A percentile compares a stretch with the other conserved stretches of the same genome.
These are phyloP conservation scores for Ricinus communis DNA, from an alignment of 345 rosid genomes.

Conservation along the genomic window DNA sequence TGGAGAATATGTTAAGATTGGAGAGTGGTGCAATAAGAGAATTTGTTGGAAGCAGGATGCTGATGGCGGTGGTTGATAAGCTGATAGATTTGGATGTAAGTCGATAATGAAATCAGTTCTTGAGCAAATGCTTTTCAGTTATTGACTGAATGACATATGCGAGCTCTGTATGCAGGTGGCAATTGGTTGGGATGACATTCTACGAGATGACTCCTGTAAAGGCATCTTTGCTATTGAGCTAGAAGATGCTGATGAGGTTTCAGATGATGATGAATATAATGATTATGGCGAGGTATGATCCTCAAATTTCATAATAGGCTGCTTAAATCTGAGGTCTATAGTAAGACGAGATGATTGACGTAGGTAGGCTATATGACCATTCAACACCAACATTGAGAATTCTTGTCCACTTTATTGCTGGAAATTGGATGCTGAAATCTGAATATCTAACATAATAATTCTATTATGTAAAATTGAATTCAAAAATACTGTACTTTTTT, in stretches of 20 bases:
- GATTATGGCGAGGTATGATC: slow-evolving; percentile 54
- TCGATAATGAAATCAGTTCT: slow-evolving; percentile 2
- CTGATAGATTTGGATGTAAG: slow-evolving; percentile 90
- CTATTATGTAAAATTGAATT: neutral
- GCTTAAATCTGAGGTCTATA: no score
- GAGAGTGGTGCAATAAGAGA: slow-evolving; percentile 69
- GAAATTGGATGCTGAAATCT: neutral
- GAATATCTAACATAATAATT: no score
- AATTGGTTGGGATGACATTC: slow-evolving; percentile 78
- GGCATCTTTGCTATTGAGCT: slow-evolving; percentile 85
- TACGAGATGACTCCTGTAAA: slow-evolving; percentile 64
- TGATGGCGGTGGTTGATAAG: slow-evolving; percentile 69
- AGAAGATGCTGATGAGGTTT: slow-evolving; percentile 52
- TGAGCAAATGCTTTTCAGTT: slow-evolving; percentile 6
- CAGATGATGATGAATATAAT: slow-evolving; percentile 29
- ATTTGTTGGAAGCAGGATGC: slow-evolving; percentile 66
- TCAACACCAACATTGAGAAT: no score
- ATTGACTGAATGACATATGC: slow-evolving; percentile 5
- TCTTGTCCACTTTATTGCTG: neutral
- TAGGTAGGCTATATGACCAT: no score
- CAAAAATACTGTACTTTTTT: neutral
- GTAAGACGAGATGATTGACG: no score
- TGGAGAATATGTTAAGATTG: slow-evolving; percentile 80
- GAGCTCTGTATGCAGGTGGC: slow-evolving; percentile 45
- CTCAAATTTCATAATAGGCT: neutral